These are phyloP conservation scores for Amphicarpaea edgeworthii DNA, from an alignment of 306 rosid species.

Conservation along the genomic window DNA sequence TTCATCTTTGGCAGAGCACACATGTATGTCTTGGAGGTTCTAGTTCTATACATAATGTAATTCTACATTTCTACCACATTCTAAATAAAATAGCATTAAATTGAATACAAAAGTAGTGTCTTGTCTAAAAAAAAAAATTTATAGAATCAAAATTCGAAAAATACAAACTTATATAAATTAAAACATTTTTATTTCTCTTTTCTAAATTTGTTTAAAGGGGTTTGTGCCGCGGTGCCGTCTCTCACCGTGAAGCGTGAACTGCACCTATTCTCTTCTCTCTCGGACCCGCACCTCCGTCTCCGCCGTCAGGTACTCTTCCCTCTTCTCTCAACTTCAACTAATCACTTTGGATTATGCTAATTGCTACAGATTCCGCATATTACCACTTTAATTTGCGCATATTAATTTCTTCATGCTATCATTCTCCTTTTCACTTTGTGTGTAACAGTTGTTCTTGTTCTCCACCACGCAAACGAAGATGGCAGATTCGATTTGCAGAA, in stretches of 20 bases:
- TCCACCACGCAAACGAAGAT: slow-evolving; percentile 42
- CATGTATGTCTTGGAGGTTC: no score
- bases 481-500: slow-evolving; percentile 80
- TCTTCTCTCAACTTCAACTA: no score
- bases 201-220: background rate
- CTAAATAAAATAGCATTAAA: no score
- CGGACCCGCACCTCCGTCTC: background rate
- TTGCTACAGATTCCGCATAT: background rate
- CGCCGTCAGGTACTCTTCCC: no score
- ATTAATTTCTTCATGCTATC: background rate
- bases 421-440: background rate
- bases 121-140: no score
- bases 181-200: background rate
- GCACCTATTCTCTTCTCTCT: background rate
- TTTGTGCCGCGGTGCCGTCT: background rate
- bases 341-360: no score
- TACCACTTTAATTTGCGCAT: background rate
- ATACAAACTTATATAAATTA: no score
- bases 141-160: no score
- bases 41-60: no score
- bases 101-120: no score
- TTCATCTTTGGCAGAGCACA: no score
- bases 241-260: background rate
- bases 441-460: background rate
- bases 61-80: no score